Base-by-base conservation (phyloP, 1,139 yeast species). In the Sugiyamaella paludigena region DNA sequence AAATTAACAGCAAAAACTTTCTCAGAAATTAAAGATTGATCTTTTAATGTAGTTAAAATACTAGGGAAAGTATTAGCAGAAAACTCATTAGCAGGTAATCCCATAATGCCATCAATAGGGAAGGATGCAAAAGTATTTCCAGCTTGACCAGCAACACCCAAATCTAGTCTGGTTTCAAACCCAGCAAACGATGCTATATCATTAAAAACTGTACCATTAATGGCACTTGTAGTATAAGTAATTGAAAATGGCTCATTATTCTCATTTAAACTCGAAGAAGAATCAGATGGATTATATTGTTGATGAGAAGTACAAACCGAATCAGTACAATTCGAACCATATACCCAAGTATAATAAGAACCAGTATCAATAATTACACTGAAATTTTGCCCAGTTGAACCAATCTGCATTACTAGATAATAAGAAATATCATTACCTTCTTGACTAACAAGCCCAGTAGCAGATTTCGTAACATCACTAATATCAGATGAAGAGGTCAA, bases 281-380 rank as follows among this genome's bases (percentile, higher is more conserved):
- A 45, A 8, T 57, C 41, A n/a, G 64, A 42, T 1, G 65, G 45
- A n/a, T 70, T 61, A 48, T 69, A 73, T 4, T 63, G 57, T 7
- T 57, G 51, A 48, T 73, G 73, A 34, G 65, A 59, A 2, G 64
- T 49, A 60, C 87, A 82, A 0, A 79, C 72, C 11, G 60, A 53
- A 30, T 74, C 71, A 0, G 68, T 64, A 66, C 87, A 82, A 43
- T 75, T 67, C 1, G 71, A 62, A 44, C 80, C 80, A 60, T 80
- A 81, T 2, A 83, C 73, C 88, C 88, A 83, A 1, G 82, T 64
- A 52, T 80, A 76, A 34, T 82, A 80, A 33, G 84, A 79, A 1
- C 86, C 87, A 0, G 88, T 82, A 61, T 83, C 88, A 27, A 83
- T 67, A 13, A 83, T 71, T 39, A 83, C 66, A 6, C 79, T 78